Conservation (phyloP, 305 asterid genomes). For the Fraxinus latifolia region DNA sequence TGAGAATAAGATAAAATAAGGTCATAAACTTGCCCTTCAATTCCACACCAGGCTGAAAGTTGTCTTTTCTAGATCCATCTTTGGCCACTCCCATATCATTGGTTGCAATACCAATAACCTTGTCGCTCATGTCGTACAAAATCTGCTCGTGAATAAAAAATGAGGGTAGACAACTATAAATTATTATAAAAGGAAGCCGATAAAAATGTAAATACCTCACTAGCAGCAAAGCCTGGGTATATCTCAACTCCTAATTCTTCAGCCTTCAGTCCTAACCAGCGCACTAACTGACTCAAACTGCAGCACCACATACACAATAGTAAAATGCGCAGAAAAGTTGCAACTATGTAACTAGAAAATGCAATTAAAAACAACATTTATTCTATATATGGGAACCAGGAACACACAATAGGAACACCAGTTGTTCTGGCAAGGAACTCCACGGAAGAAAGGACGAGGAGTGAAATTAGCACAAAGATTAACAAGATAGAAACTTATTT, state of each 20-base stretch:
- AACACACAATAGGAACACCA: constrained; percentile 11
- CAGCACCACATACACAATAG: constrained; percentile 28
- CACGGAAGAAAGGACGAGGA: background rate
- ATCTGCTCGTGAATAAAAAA: constrained; percentile 43
- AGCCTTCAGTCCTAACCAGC: constrained; percentile 93
- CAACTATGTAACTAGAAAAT: constrained; percentile 7
- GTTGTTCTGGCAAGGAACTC: background rate
- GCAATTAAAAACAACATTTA: background rate
- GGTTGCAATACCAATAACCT: constrained; percentile 90
- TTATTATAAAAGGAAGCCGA: background rate
- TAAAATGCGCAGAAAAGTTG: constrained; percentile 22
- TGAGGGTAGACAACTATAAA: constrained; percentile 24
- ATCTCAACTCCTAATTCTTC: constrained; percentile 97
- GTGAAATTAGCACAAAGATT: background rate
- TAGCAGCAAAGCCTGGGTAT: constrained; percentile 98
- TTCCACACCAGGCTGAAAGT: constrained; percentile 87
- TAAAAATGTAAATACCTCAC: constrained; percentile 58
- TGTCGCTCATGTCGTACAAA: constrained; percentile 54
- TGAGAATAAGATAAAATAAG: background rate
- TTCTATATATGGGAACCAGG: background rate
- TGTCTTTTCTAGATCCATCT: constrained; percentile 80
- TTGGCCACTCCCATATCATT: constrained; percentile 98
- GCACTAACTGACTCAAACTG: constrained; percentile 93
- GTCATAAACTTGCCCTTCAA: constrained; percentile 61
- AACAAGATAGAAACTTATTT: constrained; percentile 1